phyloP scores from a whole-genome alignment of 2,329 filamentous ascomycete genomes.

The Colletotrichum sp. region DNA sequence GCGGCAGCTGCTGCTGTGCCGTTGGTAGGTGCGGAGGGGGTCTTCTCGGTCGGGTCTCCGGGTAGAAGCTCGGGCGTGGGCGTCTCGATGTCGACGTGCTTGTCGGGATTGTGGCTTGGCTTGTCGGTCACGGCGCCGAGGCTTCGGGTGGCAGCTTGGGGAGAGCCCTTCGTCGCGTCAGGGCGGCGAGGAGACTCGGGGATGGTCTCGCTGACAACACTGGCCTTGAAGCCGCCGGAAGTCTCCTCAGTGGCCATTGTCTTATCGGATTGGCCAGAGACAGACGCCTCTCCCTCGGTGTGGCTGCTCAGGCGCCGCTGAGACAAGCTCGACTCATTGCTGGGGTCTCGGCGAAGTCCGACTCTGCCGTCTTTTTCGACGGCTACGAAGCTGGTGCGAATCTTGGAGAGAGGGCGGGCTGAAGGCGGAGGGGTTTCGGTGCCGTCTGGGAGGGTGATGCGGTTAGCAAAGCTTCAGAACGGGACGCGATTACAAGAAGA shows the following conservation, averaged over 20 bases:
- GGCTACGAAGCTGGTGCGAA: conserved; percentile 77
- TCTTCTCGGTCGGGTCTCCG: conserved; percentile 29
- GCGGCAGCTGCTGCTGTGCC: conserved; percentile 25
- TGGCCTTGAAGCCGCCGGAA: conserved; percentile 38
- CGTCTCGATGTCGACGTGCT: conserved; percentile 44
- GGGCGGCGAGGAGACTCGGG: conserved; percentile 45
- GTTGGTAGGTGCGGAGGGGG: conserved; percentile 22
- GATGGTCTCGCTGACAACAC: conserved; percentile 42
- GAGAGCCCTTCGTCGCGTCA: conserved; percentile 27
- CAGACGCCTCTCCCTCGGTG: conserved; percentile 38
- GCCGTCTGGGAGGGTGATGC: conserved; percentile 7
- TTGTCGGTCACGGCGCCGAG: conserved; percentile 32
- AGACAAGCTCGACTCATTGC: conserved; percentile 46
- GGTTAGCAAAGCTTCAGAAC: conserved; percentile 4
- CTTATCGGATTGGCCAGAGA: conserved; percentile 18
- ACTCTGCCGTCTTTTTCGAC: conserved; percentile 70
- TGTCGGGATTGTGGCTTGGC: conserved; percentile 44
- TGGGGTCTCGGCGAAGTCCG: conserved; percentile 53
- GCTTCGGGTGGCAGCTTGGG: conserved; percentile 16
- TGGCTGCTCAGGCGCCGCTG: conserved; percentile 39
- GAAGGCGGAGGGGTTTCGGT: conserved; percentile 20
- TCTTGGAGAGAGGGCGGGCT: conserved; percentile 72
- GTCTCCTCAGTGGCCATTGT: conserved; percentile 28
- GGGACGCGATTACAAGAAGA: neutral
- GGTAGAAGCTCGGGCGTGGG: conserved; percentile 34